Conservation (phyloP, 495 filamentous ascomycete species). For the Hyphodiscus hymeniophilus region DNA sequence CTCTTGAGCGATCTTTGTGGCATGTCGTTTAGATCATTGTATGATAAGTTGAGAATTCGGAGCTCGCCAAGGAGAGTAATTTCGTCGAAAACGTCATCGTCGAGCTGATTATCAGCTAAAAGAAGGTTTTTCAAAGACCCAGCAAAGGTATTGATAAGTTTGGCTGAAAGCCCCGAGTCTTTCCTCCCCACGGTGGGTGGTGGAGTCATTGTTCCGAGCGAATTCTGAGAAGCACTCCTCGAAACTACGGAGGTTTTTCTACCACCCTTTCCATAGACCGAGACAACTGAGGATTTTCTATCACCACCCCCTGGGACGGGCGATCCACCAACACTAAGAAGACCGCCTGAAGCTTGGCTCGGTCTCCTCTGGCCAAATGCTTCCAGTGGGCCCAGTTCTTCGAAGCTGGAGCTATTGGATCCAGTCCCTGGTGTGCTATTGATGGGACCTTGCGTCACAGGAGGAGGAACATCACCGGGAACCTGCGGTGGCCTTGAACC, state of each 20-base stretch:
- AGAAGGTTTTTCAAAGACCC: constrained; percentile 74
- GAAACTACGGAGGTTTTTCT: constrained; percentile 82
- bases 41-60: constrained; percentile 85
- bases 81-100: constrained; percentile 91
- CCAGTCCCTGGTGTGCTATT: constrained; percentile 36
- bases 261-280: constrained; percentile 63
- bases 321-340: constrained; percentile 65
- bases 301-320: constrained; percentile 50
- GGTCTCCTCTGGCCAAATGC: constrained; percentile 60
- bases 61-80: constrained; percentile 75
- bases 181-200: constrained; percentile 51
- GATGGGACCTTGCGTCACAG: constrained; percentile 18
- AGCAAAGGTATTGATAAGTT: constrained; percentile 74
- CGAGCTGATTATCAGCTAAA: constrained; percentile 87
- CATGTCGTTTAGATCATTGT: constrained; percentile 89
- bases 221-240: constrained; percentile 35
- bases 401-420: constrained; percentile 57
- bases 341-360: constrained; percentile 72
- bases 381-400: constrained; percentile 65
- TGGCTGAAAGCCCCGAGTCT: constrained; percentile 73
- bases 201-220: constrained; percentile 44
- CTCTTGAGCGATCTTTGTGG: constrained; percentile 77
- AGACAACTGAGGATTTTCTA: constrained; percentile 75
- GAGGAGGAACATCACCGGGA: constrained; percentile 36
- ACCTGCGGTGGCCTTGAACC: constrained; percentile 52